Evolutionary conservation across 140 eudicot genomes (phyloP).

Genomic region (Senecio squalidus): DNA sequence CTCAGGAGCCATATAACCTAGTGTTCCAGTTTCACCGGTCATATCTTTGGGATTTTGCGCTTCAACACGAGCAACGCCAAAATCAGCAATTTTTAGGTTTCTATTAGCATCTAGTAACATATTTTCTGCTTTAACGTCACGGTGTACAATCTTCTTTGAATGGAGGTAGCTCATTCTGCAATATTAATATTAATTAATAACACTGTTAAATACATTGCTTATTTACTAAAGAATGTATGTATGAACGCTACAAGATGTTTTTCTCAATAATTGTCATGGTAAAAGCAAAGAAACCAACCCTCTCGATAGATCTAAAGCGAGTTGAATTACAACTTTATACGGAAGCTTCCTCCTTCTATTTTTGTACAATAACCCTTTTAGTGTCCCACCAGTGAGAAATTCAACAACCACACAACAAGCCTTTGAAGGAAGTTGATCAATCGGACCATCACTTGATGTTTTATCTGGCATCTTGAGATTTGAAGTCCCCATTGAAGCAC

Average conservation of each 20-base stretch:
- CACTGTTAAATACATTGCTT: no score
- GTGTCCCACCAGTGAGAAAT: conserved; percentile 70
- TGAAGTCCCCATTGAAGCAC: conserved; percentile 97
- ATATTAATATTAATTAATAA: conserved; percentile 13
- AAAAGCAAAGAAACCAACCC: conserved; percentile 47
- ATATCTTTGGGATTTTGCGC: conserved; percentile 83
- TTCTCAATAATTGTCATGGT: not conserved
- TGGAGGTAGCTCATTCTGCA: conserved; percentile 79
- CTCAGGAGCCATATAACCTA: conserved; percentile 96
- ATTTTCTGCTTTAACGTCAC: conserved; percentile 91
- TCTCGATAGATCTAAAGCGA: conserved; percentile 83
- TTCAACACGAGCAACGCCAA: conserved; percentile 92
- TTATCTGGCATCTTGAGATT: conserved; percentile 75
- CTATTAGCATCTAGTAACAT: conserved; percentile 61
- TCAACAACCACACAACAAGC: conserved; percentile 94
- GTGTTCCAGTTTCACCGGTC: conserved; percentile 96
- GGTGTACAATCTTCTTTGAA: conserved; percentile 80
- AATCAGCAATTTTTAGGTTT: conserved; percentile 77
- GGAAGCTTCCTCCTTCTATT: conserved; percentile 83
- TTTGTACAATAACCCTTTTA: conserved; percentile 52
- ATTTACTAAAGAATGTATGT: no score
- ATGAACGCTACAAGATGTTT: no score
- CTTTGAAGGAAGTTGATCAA: conserved; percentile 57
- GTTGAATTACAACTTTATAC: conserved; percentile 61
- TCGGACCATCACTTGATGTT: conserved; percentile 39